These are phyloP conservation scores for Metschnikowia hibisci DNA, from an alignment of 805 yeast genomes.

Conservation along the genomic window DNA sequence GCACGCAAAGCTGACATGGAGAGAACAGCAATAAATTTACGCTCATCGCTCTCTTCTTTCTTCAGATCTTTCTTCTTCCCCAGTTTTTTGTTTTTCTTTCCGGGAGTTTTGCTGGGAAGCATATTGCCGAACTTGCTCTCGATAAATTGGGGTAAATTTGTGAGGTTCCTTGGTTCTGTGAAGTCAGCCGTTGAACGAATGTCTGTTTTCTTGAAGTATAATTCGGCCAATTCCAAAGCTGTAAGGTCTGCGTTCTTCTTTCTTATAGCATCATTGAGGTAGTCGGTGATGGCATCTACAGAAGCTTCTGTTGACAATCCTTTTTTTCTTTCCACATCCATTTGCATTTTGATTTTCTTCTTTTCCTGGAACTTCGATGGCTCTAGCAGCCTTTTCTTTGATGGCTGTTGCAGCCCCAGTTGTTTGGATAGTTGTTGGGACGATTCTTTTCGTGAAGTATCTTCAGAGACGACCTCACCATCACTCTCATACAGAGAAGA, in stretches of 20 bases:
- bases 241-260: conserved; percentile 63
- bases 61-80: conserved; percentile 27
- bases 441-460: no score
- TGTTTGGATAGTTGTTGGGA: background rate
- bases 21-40: conserved; percentile 49
- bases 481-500: conserved; percentile 11
- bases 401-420: conserved; percentile 1
- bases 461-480: conserved; percentile 6
- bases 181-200: conserved; percentile 62
- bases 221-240: conserved; percentile 68
- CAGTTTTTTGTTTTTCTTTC: conserved; percentile 24
- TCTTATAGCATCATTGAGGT: conserved; percentile 57
- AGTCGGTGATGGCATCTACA: conserved; percentile 63
- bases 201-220: conserved; percentile 52
- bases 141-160: conserved; percentile 54
- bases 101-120: conserved; percentile 32
- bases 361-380: conserved; percentile 52
- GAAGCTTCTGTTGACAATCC: conserved; percentile 47
- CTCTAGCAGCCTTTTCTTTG: conserved; percentile 24
- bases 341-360: conserved; percentile 64
- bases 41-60: conserved; percentile 22
- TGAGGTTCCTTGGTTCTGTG: conserved; percentile 47
- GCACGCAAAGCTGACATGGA: conserved; percentile 82
- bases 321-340: conserved; percentile 56
- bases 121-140: conserved; percentile 45